A percentile compares a stretch with the other conserved stretches of the same genome.
Conservation (phyloP, 257 asterid genomes). For the Solanum chilense region DNA sequence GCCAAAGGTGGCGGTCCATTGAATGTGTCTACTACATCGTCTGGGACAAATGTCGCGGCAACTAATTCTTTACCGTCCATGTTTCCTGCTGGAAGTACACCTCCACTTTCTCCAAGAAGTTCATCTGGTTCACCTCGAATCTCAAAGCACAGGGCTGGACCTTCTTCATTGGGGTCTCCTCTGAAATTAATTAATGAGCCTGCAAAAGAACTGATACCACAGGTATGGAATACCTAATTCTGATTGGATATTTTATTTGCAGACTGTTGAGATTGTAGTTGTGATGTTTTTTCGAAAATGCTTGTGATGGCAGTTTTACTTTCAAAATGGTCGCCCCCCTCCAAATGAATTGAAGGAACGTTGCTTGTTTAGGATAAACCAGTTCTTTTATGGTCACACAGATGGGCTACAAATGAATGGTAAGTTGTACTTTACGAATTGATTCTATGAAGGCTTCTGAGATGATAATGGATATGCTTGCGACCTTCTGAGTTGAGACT, state of each 20-base stretch:
- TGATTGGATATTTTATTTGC: neutral
- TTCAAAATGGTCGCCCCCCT: conserved; percentile 87
- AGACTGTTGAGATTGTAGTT: neutral
- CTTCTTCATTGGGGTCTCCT: conserved; percentile 77
- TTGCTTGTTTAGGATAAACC: conserved; percentile 88
- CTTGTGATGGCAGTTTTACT: conserved; percentile 68
- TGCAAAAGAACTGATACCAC: conserved; percentile 86
- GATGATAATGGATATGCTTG: neutral
- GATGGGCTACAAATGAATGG: conserved; percentile 93
- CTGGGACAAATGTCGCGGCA: conserved; percentile 47
- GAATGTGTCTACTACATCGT: conserved; percentile 49
- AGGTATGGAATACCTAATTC: conserved; percentile 37
- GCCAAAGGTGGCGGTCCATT: conserved; percentile 78
- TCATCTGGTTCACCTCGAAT: conserved; percentile 94
- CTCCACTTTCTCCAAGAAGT: conserved; percentile 99
- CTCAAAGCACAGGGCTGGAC: conserved; percentile 78
- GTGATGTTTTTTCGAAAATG: neutral
- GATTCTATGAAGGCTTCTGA: neutral
- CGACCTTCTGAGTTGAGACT: neutral
- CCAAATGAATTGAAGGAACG: conserved; percentile 90
- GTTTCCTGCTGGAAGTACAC: conserved; percentile 98
- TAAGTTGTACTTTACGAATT: conserved; percentile 18
- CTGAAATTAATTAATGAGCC: conserved; percentile 78
- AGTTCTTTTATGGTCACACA: conserved; percentile 84
- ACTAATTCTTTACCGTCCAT: conserved; percentile 83